Evolutionary conservation across 352 stramenopile genomes (phyloP).

Genomic region (Peronosclerospora sorghi): DNA sequence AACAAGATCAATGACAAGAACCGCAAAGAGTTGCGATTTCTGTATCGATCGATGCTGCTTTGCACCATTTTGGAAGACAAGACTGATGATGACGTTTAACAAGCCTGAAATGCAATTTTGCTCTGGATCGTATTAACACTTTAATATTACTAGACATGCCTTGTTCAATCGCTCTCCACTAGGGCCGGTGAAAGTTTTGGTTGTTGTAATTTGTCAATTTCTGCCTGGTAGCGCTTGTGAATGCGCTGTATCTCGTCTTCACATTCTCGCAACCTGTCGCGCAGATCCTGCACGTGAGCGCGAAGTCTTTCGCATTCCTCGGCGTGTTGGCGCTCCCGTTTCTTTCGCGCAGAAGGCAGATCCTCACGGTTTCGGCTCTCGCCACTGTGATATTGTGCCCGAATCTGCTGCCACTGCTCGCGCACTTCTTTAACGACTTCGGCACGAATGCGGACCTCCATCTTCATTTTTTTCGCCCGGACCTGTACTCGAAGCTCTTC

Average conservation of each 20-base stretch:
- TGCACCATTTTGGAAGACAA: too few species aligned
- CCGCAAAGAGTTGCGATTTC: too few species aligned
- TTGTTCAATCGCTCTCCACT: slow-evolving; percentile 15
- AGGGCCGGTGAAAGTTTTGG: slow-evolving; percentile 10
- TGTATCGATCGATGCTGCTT: too few species aligned
- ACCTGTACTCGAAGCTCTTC: slow-evolving; percentile 39
- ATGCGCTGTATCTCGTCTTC: slow-evolving; percentile 80
- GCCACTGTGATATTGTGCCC: slow-evolving; percentile 38
- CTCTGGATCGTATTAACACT: too few species aligned
- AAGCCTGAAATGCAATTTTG: too few species aligned
- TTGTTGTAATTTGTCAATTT: slow-evolving; percentile 27
- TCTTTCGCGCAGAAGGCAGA: slow-evolving; percentile 24
- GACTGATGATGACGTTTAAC: too few species aligned
- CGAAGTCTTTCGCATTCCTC: slow-evolving; percentile 48
- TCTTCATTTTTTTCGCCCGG: slow-evolving; percentile 46
- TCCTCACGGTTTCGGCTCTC: slow-evolving; percentile 23
- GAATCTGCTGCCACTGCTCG: slow-evolving; percentile 54
- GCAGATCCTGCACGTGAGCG: slow-evolving; percentile 45
- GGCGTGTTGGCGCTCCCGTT: slow-evolving; percentile 24
- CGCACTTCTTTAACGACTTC: slow-evolving; percentile 70
- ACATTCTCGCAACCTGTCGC: slow-evolving; percentile 58
- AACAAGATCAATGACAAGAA: too few species aligned
- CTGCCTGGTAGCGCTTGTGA: slow-evolving; percentile 40
- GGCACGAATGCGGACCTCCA: slow-evolving; percentile 45
- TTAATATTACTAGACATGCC: slow-evolving; percentile 1